A percentile compares a stretch with the other conserved stretches of the same genome.
Conservation (phyloP, 2,329 filamentous ascomycete species). For the Alternaria brassicae region DNA sequence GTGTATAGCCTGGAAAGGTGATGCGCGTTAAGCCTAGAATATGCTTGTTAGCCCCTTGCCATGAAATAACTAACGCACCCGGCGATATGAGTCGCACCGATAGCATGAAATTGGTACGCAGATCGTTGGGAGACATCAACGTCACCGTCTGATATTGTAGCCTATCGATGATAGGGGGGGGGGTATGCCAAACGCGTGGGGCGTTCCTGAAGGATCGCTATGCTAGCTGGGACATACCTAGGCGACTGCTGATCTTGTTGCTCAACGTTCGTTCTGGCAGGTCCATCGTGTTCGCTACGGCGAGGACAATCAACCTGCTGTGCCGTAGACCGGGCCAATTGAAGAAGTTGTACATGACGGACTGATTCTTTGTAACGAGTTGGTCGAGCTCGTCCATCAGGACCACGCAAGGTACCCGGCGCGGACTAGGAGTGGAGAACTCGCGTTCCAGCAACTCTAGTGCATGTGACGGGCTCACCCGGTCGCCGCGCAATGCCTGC, state of each 20-base stretch:
- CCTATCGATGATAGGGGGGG: constrained; percentile 15
- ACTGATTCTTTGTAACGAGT: constrained; percentile 96
- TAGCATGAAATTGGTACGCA: constrained; percentile 26
- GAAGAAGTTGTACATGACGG: constrained; percentile 99
- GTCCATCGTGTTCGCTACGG: constrained; percentile 99
- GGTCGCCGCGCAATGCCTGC: constrained; percentile 93
- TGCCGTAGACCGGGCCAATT: constrained; percentile 96
- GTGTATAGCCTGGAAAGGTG: constrained; percentile 95
- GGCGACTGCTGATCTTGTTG: constrained; percentile 95
- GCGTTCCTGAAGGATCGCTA: constrained; percentile 28
- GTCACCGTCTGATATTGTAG: constrained; percentile 24
- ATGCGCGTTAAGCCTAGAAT: constrained; percentile 79
- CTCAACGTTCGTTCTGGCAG: constrained; percentile 92
- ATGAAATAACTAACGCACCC: constrained; percentile 25
- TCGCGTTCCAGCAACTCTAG: constrained; percentile 90
- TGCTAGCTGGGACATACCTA: constrained; percentile 45
- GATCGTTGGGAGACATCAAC: constrained; percentile 23
- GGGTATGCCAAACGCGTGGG: constrained; percentile 14
- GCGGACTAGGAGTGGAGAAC: constrained; percentile 88
- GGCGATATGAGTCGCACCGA: constrained; percentile 25
- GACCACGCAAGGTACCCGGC: constrained; percentile 92
- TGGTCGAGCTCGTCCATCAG: constrained; percentile 99
- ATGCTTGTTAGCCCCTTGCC: constrained; percentile 40
- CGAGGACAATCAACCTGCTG: constrained; percentile 91
- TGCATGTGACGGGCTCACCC: constrained; percentile 89